phyloP scores from a whole-genome alignment of 768 basidiomycete genomes.

The Cystofilobasidium macerans region DNA sequence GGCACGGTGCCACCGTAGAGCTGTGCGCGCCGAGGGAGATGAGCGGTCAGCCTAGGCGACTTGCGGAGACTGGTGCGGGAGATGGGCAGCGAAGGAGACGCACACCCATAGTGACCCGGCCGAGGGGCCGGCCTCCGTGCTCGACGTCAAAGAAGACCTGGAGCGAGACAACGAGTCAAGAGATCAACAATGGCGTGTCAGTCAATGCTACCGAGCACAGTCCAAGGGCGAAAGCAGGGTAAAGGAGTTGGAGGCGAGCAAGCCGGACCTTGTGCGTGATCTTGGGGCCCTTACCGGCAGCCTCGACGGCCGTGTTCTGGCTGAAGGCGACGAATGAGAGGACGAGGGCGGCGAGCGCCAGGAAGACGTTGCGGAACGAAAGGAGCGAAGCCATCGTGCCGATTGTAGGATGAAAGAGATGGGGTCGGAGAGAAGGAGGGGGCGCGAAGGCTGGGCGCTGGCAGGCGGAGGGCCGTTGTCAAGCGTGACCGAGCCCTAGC shows the following conservation, averaged over 20 bases:
- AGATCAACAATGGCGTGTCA: too few species aligned
- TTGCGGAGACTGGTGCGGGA: not conserved
- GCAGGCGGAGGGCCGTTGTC: too few species aligned
- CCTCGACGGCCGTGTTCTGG: conserved; percentile 6
- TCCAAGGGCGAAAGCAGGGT: not conserved
- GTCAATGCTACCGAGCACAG: conserved; percentile 1
- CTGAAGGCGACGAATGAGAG: conserved; percentile 6
- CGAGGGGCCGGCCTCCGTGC: conserved; percentile 76
- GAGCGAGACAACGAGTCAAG: not conserved
- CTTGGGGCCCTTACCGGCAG: conserved; percentile 56
- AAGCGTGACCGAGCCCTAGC: too few species aligned
- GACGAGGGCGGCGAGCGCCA: conserved; percentile 15
- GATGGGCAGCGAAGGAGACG: conserved; percentile 9
- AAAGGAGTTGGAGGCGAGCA: too few species aligned
- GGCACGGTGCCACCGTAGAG: conserved; percentile 61
- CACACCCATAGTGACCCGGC: conserved; percentile 51
- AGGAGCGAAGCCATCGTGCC: conserved; percentile 86
- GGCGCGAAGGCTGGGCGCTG: too few species aligned
- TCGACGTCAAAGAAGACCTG: conserved; percentile 85
- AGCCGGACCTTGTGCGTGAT: conserved; percentile 77
- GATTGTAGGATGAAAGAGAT: not conserved
- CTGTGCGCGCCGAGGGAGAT: not conserved
- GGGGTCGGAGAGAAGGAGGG: not conserved
- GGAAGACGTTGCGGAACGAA: conserved; percentile 38
- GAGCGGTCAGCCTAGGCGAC: not conserved